Evolutionary conservation across 2,329 filamentous ascomycete genomes (phyloP).

Genomic region (Clarireedia hainanense): DNA sequence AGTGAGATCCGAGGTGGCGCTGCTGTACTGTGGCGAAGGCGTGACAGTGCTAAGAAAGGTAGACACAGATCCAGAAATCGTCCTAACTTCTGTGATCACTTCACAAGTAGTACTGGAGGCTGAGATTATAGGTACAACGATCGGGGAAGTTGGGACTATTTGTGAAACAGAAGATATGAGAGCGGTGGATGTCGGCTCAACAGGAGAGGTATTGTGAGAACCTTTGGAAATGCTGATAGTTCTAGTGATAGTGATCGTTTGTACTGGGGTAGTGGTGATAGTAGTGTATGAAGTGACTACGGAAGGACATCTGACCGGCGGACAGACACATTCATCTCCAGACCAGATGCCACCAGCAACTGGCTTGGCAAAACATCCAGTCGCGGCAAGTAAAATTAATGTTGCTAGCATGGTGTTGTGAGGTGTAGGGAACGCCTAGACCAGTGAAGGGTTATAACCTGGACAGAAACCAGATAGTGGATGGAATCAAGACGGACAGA

Average conservation of each 20-base stretch:
- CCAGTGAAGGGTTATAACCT: not conserved
- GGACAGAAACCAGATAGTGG: no score
- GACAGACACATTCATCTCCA: conserved; percentile 1
- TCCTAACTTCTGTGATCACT: not conserved
- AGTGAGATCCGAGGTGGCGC: not conserved
- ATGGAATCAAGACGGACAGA: not conserved
- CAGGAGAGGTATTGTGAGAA: not conserved
- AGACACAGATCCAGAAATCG: not conserved
- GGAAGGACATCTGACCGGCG: not conserved
- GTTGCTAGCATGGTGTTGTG: not conserved
- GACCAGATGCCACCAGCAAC: conserved; percentile 1
- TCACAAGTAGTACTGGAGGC: not conserved
- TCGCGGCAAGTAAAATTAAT: conserved; percentile 7
- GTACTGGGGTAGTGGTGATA: not conserved
- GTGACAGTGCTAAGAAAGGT: not conserved
- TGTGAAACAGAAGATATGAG: not conserved
- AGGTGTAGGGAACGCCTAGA: conserved; percentile 4
- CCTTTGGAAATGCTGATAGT: not conserved
- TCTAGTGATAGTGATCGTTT: conserved; percentile 1
- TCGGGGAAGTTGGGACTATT: not conserved
- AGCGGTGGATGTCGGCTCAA: not conserved
- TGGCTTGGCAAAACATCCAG: conserved; percentile 8
- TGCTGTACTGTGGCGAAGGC: not conserved
- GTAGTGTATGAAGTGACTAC: conserved; percentile 6
- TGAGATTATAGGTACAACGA: not conserved